phyloP scores from a whole-genome alignment of 2,329 filamentous ascomycete genomes.

The Cercospora berteroae region DNA sequence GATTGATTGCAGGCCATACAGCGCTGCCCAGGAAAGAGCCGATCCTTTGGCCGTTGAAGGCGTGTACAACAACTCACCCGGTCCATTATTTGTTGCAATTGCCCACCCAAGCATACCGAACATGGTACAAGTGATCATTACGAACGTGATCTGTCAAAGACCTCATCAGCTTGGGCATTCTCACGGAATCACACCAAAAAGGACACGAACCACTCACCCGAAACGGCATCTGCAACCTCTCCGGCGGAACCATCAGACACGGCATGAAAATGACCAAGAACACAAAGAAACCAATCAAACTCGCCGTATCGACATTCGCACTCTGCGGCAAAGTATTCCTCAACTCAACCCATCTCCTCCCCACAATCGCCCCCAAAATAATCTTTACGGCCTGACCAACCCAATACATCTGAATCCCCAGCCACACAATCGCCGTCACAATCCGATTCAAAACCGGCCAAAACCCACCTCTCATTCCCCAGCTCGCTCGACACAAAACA shows the following conservation, averaged over 20 bases:
- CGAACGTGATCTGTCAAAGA: conserved; percentile 11
- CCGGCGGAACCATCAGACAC: conserved; percentile 15
- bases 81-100: conserved; percentile 5
- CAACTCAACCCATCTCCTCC: conserved; percentile 10
- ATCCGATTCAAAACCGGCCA: conserved; percentile 29
- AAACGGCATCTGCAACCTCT: conserved; percentile 18
- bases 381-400: conserved; percentile 23
- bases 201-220: not conserved
- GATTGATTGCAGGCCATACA: conserved; percentile 18
- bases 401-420: conserved; percentile 29
- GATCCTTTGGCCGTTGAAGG: conserved; percentile 17
- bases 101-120: conserved; percentile 22
- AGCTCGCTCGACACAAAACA: conserved; percentile 30
- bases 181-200: not conserved
- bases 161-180: not conserved
- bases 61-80: conserved; percentile 15
- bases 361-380: conserved; percentile 21
- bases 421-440: conserved; percentile 29
- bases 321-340: conserved; percentile 19
- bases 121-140: conserved; percentile 18
- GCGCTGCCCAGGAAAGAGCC: conserved; percentile 19
- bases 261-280: conserved; percentile 20
- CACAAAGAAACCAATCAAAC: conserved; percentile 20
- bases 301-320: conserved; percentile 22
- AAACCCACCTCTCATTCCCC: conserved; percentile 28